Percentiles rank a stretch among this genome's conserved stretches.
These are phyloP conservation scores for Penicillium cinerascens DNA, from an alignment of 495 filamentous ascomycete genomes.

Conservation along the genomic window DNA sequence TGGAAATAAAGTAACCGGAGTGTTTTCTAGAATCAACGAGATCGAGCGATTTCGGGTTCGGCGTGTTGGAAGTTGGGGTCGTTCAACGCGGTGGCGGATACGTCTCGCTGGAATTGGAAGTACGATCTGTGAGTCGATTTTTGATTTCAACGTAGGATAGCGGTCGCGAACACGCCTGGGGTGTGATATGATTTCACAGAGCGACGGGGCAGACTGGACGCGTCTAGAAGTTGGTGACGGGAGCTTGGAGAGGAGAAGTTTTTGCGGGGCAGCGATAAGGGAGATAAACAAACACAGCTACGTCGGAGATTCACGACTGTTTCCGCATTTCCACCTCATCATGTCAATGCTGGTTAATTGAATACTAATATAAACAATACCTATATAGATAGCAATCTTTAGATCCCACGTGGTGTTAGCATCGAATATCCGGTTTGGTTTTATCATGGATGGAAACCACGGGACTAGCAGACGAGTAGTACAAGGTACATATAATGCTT, in stretches of 20 bases:
- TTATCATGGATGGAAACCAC: no score
- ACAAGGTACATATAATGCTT: no score
- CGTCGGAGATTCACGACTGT: not conserved
- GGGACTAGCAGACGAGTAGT: no score
- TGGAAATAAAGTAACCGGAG: not conserved
- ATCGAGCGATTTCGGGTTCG: not conserved
- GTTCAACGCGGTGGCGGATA: constrained; percentile 1
- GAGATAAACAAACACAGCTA: not conserved
- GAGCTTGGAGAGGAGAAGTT: not conserved
- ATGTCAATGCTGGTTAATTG: no score
- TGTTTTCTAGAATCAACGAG: not conserved
- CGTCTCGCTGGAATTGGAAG: not conserved
- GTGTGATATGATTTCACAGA: not conserved
- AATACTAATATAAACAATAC: no score
- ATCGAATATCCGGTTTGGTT: no score
- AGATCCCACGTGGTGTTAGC: no score
- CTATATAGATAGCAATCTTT: no score
- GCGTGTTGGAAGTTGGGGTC: not conserved
- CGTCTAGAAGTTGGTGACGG: not conserved
- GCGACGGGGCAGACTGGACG: not conserved
- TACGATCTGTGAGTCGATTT: no score
- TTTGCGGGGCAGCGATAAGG: not conserved
- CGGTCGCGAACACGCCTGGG: not conserved
- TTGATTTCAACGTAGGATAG: not conserved
- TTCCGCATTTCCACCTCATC: no score